Evolutionary conservation across 2,329 filamentous ascomycete species (phyloP), one percentile per base, ranked within the genome.

Genomic region (Cercospora sp.): DNA sequence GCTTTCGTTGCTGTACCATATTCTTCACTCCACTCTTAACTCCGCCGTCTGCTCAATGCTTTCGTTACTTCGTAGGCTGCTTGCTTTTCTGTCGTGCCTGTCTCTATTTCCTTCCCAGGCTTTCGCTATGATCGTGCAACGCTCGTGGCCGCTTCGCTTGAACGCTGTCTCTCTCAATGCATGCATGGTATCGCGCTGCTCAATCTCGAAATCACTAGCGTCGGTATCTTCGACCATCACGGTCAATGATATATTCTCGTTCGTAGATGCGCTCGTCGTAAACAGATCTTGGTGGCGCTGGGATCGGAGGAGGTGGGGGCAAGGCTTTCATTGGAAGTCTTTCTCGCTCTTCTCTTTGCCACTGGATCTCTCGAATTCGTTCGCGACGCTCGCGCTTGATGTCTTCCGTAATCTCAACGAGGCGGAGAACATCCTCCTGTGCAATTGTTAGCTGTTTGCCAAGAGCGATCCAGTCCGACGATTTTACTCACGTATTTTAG

Each of bases 371-470:
- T 51, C 84, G 82, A 65, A 89, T 87, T 30, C 71, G 83, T 67
- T 85, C 83, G 65, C 84, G 84, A 60, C 87, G 85, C 65, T 86
- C 86, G 66, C 87, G 87, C 39, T 92, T 91, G 76, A 97, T 95
- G 20, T 91, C 87, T 69, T 96, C 91, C 0, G 93, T 92, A 3
- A 96, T 79, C 70, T 95, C 87, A 28, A 96, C 92, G 3, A 98
- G 87, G 70, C 90, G 89, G 53, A 93, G 86, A 58, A 98, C 92
- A 72, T 97, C 93, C 77, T 96, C 92, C 93, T 97, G 74, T 5
- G 28, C 33, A 28, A 36, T 69, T 53, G 66, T 64, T 60, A 69
- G 31, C 53, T 64, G 3, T 18, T n/a, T 48, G 45, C 20, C 16
- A 7, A 9, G 28, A 20, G 36, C 8, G 10, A 39, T 36, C 12